Evolutionary conservation across 2,329 filamentous ascomycete species (phyloP).

Genomic region (Ascochyta pisi): DNA sequence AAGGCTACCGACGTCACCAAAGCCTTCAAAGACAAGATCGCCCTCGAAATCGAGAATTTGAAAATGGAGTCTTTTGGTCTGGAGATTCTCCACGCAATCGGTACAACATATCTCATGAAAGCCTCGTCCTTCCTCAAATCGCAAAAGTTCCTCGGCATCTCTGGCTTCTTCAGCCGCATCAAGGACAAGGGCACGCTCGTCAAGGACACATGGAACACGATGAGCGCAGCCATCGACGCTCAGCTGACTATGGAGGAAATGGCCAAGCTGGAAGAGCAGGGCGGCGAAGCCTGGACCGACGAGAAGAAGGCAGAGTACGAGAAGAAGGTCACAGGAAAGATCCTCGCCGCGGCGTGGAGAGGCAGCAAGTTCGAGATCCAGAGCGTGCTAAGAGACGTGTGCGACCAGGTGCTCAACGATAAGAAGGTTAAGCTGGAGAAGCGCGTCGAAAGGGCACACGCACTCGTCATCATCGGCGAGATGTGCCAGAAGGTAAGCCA

Average conservation of each 20-base stretch:
- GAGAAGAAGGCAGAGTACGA: slow-evolving; percentile 97
- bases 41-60: slow-evolving; percentile 93
- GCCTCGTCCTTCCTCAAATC: slow-evolving; percentile 87
- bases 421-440: slow-evolving; percentile 82
- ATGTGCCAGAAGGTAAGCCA: slow-evolving; percentile 80
- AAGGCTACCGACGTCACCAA: slow-evolving; percentile 82
- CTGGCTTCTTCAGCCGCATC: slow-evolving; percentile 90
- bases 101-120: slow-evolving; percentile 87
- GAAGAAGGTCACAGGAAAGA: slow-evolving; percentile 95
- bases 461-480: slow-evolving; percentile 85
- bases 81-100: slow-evolving; percentile 95
- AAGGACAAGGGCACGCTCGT: slow-evolving; percentile 97
- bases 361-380: slow-evolving; percentile 98
- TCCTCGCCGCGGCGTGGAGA: slow-evolving; percentile 93
- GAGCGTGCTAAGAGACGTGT: slow-evolving; percentile 91
- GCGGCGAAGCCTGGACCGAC: slow-evolving; percentile 97
- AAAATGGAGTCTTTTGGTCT: slow-evolving; percentile 99
- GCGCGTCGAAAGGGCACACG: slow-evolving; percentile 88
- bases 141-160: slow-evolving; percentile 95
- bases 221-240: slow-evolving; percentile 92
- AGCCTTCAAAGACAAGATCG: slow-evolving; percentile 93
- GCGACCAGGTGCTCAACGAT: slow-evolving; percentile 82
- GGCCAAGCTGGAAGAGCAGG: slow-evolving; percentile 92
- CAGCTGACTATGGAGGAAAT: slow-evolving; percentile 99
- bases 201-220: slow-evolving; percentile 98